Base-by-base conservation (phyloP, 108 stramenopile species). In the Chaetoceros tenuissimus region DNA sequence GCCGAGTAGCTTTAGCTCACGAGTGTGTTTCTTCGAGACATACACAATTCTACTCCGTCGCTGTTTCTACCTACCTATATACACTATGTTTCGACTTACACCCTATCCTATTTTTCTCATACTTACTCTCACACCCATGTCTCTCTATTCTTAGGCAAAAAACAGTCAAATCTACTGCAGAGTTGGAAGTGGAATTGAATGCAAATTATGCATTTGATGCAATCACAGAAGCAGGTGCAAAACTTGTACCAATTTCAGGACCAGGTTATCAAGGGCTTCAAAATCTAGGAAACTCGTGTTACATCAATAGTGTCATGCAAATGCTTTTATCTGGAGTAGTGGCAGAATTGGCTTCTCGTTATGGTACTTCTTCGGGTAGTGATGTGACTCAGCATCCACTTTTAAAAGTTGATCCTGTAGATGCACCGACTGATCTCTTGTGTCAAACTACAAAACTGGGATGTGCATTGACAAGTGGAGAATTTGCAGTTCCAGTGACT, bases 221-320 rank as follows among this genome's bases (percentile, higher is more conserved):
- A 10, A 97, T 98, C 46, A 94, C 94, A 19, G 97, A 98, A 67
- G 83, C 75, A 28, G 97, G 96, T 18, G 68, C 81, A 18, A 61
- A 89, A 43, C 80, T 98, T 16, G 66, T 75, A 5, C 89, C 95
- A 2, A 79, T 96, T 5, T 46, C 80, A 23, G 97, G 97, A 13
- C 80, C 94, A 22, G 94, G 94, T 23, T 70, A 78, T 34, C 77
- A 93, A 24, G 99, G 99, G 24, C 74, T 99, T 21, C 83, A 89
- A 67, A 99, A 99, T 74, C 71, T 99, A 18, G 99, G 99, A 0
- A 98, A 98, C 66, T 89, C 92, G 0, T 99, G 99, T 69, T 98
- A 99, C 75, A 68, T 97, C 71, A 98, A 96, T 63, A 81, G 80
- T 28, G 90, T 90, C 28, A 68, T 89, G 13, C 99, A 99, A 78